Base-by-base conservation (phyloP, 2,329 filamentous ascomycete species). In the Grosmannia clavigera region DNA sequence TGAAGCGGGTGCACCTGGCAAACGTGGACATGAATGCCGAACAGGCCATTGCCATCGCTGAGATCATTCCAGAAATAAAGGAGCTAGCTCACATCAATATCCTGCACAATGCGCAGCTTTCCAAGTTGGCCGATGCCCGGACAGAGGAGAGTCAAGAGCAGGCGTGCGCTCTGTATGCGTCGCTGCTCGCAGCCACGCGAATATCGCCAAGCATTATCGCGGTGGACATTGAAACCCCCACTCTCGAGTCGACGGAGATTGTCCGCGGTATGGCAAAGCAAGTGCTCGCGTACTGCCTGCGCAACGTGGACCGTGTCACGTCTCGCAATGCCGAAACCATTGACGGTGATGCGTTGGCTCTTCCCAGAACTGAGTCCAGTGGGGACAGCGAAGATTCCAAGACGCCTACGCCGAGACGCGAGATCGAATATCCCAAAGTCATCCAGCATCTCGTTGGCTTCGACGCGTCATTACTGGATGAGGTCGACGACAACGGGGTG, bases 251-350 rank as follows among this genome's bases (percentile, higher is more conserved):
- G n/a, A 90, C 88, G 59, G 94, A 96, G 70, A 83, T 96, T 29
- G 88, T 96, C 67, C 95, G 91, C 72, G 92, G 91, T 3, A 79
- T 96, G 66, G 92, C 91, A 0, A 95, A 92, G 68, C 92, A 96
- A 71, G 88, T 96, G n/a, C 86, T 96, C 52, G 92, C 90, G 0
- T 96, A 96, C 71, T 96, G 89, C 64, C 79, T 99, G 63, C 84
- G 88, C 61, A 99, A 99, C 67, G 86, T 99, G 77, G 90, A 96
- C 70, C 82, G 81, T 11, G 81, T 87, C 19, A 85, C 89, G 12
- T 83, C 90, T 61, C 74, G 74, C 63, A 70, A 78, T 55, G 71
- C 75, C 40, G 72, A 77, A 58, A 70, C 75, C n/a, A 70, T 75
- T 60, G 74, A 74, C 29, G 67, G 75, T 29, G 72, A 76, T 2